Conservation (phyloP, 2,329 filamentous ascomycete genomes). For the Erysiphe neolycopersici region DNA sequence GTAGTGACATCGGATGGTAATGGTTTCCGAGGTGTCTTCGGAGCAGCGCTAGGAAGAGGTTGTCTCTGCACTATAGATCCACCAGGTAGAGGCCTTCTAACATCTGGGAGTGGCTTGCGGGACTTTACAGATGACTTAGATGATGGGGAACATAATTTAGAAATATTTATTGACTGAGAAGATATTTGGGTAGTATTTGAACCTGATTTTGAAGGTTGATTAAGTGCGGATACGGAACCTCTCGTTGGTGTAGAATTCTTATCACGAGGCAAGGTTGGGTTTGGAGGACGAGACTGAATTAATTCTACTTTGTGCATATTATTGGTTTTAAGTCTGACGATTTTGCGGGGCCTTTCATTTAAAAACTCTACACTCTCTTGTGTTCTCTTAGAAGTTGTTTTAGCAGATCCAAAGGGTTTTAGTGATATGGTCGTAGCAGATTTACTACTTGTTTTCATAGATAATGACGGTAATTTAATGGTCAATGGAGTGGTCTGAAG, state of each 20-base stretch:
- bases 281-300: slow-evolving; percentile 6
- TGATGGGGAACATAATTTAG: background rate
- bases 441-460: background rate
- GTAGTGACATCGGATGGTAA: background rate
- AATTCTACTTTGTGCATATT: slow-evolving; percentile 2
- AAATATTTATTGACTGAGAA: slow-evolving; percentile 1
- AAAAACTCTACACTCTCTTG: slow-evolving; percentile 3
- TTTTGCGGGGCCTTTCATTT: slow-evolving; percentile 5
- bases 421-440: slow-evolving; percentile 1
- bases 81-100: slow-evolving; percentile 3
- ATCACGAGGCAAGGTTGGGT: slow-evolving; percentile 3
- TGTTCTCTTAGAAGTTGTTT: slow-evolving; percentile 4
- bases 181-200: background rate
- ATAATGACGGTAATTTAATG: background rate
- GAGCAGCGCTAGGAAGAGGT: background rate
- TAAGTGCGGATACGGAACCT: slow-evolving; percentile 2
- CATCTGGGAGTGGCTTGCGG: slow-evolving; percentile 6
- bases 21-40: slow-evolving; percentile 3
- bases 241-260: slow-evolving; percentile 4
- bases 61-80: background rate
- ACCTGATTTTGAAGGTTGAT: slow-evolving; percentile 2
- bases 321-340: slow-evolving; percentile 4
- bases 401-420: slow-evolving; percentile 2
- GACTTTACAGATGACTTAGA: background rate
- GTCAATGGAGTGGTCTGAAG: background rate